Conservation (phyloP, 2,329 filamentous ascomycete genomes). For the Cryphonectria carpinicola region DNA sequence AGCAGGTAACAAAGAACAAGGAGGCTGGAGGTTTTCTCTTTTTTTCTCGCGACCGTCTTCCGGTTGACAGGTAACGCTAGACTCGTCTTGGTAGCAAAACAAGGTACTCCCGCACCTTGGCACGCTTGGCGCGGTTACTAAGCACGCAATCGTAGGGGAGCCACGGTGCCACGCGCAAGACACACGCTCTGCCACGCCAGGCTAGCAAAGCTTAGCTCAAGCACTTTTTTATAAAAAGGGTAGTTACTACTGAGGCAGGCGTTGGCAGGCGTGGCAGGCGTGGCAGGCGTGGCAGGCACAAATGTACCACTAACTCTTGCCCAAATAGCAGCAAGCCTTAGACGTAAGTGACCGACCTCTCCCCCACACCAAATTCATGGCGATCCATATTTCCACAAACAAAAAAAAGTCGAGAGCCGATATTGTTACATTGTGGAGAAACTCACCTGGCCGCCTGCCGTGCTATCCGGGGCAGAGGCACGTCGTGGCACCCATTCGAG, state of each 20-base stretch:
- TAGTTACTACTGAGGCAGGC: too few relatives aligned
- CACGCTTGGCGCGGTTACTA: background rate
- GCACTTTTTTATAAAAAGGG: too few relatives aligned
- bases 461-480: background rate
- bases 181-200: background rate
- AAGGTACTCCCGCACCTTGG: slow-evolving; percentile 1
- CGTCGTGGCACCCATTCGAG: background rate
- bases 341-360: too few relatives aligned
- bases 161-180: background rate
- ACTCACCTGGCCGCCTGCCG: background rate
- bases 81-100: background rate
- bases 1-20: background rate
- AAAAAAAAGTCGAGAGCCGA: background rate
- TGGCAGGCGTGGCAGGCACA: too few relatives aligned
- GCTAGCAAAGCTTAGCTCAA: too few relatives aligned
- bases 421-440: background rate
- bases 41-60: background rate
- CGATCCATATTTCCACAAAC: background rate
- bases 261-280: too few relatives aligned
- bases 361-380: background rate
- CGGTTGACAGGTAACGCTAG: background rate
- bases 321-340: background rate
- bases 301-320: too few relatives aligned
- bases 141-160: background rate
- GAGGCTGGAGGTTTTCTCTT: too few relatives aligned